Evolutionary conservation across 306 rosid genomes (phyloP).

Genomic region (Trifolium repens): DNA sequence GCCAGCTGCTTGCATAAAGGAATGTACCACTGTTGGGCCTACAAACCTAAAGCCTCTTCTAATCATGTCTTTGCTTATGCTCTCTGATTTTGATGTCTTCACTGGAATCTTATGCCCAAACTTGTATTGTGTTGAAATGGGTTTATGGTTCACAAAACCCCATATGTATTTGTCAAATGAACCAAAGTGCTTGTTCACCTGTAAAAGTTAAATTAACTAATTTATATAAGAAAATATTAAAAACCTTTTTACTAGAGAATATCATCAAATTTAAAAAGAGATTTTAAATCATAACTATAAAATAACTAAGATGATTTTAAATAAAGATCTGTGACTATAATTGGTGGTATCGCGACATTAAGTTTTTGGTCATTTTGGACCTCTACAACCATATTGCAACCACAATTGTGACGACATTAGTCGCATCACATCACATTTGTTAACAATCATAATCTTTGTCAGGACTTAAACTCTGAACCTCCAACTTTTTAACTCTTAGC

Average conservation of each 20-base stretch:
- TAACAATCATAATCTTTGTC: no score
- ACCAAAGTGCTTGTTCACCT: constrained; percentile 80
- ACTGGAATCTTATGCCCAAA: constrained; percentile 84
- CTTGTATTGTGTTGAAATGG: constrained; percentile 85
- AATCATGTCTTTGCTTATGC: constrained; percentile 93
- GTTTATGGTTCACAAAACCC: constrained; percentile 88
- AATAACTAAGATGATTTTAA: background rate
- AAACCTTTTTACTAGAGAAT: background rate
- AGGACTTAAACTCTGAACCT: no score
- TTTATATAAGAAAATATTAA: constrained; percentile 26
- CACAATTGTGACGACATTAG: no score
- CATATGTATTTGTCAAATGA: constrained; percentile 81
- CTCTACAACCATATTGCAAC: no score
- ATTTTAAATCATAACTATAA: background rate
- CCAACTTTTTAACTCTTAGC: no score
- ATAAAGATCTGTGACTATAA: no score
- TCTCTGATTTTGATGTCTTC: constrained; percentile 95
- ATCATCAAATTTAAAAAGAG: background rate
- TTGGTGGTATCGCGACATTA: no score
- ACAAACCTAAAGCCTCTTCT: constrained; percentile 88
- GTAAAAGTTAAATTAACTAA: constrained; percentile 16
- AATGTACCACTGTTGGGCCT: constrained; percentile 90
- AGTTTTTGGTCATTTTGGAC: no score
- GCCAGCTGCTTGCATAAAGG: constrained; percentile 95
- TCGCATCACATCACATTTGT: no score